Base-by-base conservation (phyloP, 805 yeast genomes). In the Candida nonsorbophila region DNA sequence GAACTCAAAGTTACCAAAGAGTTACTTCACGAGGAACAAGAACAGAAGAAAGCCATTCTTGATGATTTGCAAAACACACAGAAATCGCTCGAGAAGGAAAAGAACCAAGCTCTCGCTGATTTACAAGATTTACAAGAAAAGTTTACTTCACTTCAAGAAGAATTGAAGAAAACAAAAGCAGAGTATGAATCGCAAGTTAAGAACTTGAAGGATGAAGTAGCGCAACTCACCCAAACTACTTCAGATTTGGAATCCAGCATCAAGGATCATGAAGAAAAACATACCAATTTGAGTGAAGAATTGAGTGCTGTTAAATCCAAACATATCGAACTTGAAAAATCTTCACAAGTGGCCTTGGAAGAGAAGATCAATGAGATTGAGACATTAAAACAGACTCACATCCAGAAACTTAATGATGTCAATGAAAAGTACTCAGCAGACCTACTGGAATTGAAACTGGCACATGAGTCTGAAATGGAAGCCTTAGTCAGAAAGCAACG, bases 211-310 rank as follows among this genome's bases (percentile, higher is more conserved):
- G 25, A 26, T 8, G 16, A 16, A 20, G 16, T n/a, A 7, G 20
- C 16, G 33, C 24, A 18, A 22, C 16, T 7, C 18, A 22, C 11
- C 17, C 10, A n/a, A 14, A 28, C 9, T 22, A 28, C 5, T 19
- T 17, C 14, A 20, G 23, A 14, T 11, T 16, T 11, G 16, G 24
- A 16, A n/a, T n/a, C 10, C 14, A 10, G 18, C 20, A 24, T 8
- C 28, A 20, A 15, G 29, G 20, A 20, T 18, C 12, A 23, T 27
- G 36, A 37, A 20, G 31, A 31, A 20, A 16, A 19, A 9, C 23
- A 22, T 8, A 16, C 9, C 20, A 25, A 24, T 10, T 7, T 19
- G 7, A 17, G 23, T 4, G 29, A 31, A 21, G 32, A 28, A 16
- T 16, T 29, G 21, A 26, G 31, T 13, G 30, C 20, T 10, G 19